phyloP scores from a whole-genome alignment of 1,284 basidiomycete genomes.

The Anthracocystis walkeri region DNA sequence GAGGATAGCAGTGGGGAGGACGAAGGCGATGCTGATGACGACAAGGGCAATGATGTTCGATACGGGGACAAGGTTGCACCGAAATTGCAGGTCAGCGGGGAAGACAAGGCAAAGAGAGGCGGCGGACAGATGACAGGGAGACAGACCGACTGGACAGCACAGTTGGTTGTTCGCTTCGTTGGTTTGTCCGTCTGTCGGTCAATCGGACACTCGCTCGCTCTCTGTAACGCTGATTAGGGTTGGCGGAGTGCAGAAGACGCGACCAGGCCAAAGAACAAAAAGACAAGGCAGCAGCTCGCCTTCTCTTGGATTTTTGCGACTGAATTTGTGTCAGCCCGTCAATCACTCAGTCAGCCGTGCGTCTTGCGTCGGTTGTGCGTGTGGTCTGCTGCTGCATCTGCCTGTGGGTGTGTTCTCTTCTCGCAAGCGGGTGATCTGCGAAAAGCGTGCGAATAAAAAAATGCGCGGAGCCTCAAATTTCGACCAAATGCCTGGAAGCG shows the following conservation, averaged over 20 bases:
- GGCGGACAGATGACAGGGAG: neutral
- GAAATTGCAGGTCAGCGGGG: slow-evolving; percentile 6
- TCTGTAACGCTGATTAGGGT: slow-evolving; percentile 2
- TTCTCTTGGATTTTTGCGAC: neutral
- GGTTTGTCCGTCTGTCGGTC: neutral
- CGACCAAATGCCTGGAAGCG: slow-evolving; percentile 1
- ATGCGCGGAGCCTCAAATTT: slow-evolving; percentile 16
- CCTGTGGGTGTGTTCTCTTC: too few species aligned
- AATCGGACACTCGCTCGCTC: neutral
- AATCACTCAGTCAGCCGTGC: too few species aligned
- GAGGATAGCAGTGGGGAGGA: slow-evolving; percentile 3
- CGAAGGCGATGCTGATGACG: neutral
- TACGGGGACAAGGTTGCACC: slow-evolving; percentile 2
- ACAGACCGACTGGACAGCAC: too few species aligned
- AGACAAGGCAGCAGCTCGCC: neutral
- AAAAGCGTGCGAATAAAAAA: neutral
- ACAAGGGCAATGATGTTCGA: neutral
- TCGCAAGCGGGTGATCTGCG: too few species aligned
- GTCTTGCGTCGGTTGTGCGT: too few species aligned
- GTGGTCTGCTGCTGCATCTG: too few species aligned
- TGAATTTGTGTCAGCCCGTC: too few species aligned
- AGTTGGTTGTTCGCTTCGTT: neutral
- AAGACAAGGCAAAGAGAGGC: neutral
- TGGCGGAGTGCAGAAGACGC: slow-evolving; percentile 8
- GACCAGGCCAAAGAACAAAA: neutral